Conservation (phyloP, 2,329 filamentous ascomycete genomes). For the Hymenoscyphus salicellus region DNA sequence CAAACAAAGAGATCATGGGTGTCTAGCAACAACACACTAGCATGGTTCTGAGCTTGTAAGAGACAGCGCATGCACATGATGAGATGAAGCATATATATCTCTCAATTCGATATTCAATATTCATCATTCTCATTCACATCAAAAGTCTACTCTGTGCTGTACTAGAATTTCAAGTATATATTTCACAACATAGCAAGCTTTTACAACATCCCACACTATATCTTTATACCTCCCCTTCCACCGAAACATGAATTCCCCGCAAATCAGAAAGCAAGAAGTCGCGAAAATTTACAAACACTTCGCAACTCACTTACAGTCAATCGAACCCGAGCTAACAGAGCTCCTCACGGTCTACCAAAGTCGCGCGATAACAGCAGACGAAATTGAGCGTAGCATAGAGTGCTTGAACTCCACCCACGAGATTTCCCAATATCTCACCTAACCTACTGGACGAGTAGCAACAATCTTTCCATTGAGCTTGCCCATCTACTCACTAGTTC, state of each 20-base stretch:
- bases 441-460: not conserved
- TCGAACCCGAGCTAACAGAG: constrained; percentile 13
- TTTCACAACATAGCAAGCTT: not conserved
- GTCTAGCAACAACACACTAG: not conserved
- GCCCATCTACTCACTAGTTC: constrained; percentile 1
- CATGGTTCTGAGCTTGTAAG: not conserved
- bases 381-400: constrained; percentile 2
- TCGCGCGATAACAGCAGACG: not conserved
- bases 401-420: not conserved
- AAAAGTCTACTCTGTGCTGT: not conserved
- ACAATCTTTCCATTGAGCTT: constrained; percentile 2
- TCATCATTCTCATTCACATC: not conserved
- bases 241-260: not conserved
- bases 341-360: constrained; percentile 2
- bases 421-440: not conserved
- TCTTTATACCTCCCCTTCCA: not conserved
- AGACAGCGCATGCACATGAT: not conserved
- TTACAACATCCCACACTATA: not conserved
- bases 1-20: not conserved
- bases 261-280: not conserved
- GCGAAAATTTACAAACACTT: not conserved
- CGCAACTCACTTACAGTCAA: not conserved
- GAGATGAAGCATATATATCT: too few species aligned
- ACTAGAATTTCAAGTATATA: not conserved
- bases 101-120: too few species aligned